Evolutionary conservation across 2,329 filamentous ascomycete species (phyloP).

Genomic region (Lachnum nothofagi): DNA sequence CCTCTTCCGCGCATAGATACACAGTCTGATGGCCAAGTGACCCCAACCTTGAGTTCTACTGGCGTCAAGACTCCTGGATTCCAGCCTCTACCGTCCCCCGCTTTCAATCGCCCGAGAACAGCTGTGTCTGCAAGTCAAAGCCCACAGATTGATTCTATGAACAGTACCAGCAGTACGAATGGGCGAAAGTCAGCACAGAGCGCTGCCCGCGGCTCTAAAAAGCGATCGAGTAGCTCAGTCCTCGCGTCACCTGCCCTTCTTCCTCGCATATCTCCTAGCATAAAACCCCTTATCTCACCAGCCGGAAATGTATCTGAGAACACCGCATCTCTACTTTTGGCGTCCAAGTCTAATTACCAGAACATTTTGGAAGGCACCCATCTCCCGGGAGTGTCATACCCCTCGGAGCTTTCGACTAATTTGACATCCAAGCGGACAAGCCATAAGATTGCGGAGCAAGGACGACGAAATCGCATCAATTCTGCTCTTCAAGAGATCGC

Average conservation of each 20-base stretch:
- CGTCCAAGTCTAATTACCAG: conserved; percentile 96
- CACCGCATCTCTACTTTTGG: conserved; percentile 67
- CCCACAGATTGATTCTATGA: conserved; percentile 47
- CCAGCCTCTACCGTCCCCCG: conserved; percentile 42
- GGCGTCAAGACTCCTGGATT: conserved; percentile 35
- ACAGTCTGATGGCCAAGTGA: conserved; percentile 45
- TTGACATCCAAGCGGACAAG: conserved; percentile 94
- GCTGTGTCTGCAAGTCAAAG: conserved; percentile 45
- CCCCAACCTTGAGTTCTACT: conserved; percentile 47
- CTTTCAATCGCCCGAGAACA: conserved; percentile 30
- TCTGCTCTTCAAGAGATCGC: conserved; percentile 89
- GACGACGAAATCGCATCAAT: conserved; percentile 91
- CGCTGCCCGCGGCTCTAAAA: conserved; percentile 57
- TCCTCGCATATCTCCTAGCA: conserved; percentile 87
- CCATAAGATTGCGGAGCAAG: conserved; percentile 97
- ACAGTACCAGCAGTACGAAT: conserved; percentile 42
- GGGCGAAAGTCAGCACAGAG: conserved; percentile 48
- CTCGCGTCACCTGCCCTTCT: conserved; percentile 82
- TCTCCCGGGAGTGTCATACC: conserved; percentile 84
- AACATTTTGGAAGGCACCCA: conserved; percentile 92
- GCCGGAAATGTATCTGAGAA: conserved; percentile 51
- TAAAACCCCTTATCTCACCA: conserved; percentile 80
- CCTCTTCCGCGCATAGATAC: conserved; percentile 48
- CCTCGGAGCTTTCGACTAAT: conserved; percentile 85
- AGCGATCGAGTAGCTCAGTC: conserved; percentile 66